Evolutionary conservation across 2,329 filamentous ascomycete species (phyloP), one percentile per base, ranked within the genome.

Genomic region (Cercospora canescens): DNA sequence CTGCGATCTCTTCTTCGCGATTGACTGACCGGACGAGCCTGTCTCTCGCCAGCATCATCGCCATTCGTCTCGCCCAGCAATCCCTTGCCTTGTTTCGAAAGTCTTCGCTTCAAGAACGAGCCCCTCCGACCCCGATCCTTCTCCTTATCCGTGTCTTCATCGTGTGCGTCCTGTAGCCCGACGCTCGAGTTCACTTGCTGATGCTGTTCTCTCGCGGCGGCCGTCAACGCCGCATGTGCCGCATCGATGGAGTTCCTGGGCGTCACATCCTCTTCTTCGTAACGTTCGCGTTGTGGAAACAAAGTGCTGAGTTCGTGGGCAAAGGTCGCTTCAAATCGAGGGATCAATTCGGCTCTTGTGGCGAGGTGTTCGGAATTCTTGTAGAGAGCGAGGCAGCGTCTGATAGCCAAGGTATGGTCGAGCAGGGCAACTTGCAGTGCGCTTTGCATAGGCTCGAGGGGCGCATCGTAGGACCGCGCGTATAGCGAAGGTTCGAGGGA

Each of bases 371-470:
- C 78, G 86, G 88, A 41, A 79, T 85, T 81, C 84, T 88, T 77
- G 86, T 88, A 65, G 85, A 85, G 77, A 84, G 84, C 69, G 7
- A 98, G 79, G 73, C 92, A 94, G 69, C 92, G 89, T 81, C 94
- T 93, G 73, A 98, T 88, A 78, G 92, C 89, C 66, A 96, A 86
- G 2, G 93, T 92, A 78, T 98, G 94, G 74, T 98, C 95, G 48
- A 96, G 86, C 32, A 98, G 84, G 0, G 93, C 91, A 77, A 94
- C 91, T 74, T 90, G 91, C 70, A 98, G 88, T 1, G 93, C 92
- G 57, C 87, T 92, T 70, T 96, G 90, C 72, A 93, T 85, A 1
- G 82, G 81, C 70, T 85, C 83, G 28, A 81, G 73, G 34, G 77
- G 76, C 0, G 83, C 82, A 24, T 81, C 79, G 35, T 83, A 65